A percentile compares a stretch with the other conserved stretches of the same genome.
Evolutionary conservation across 495 filamentous ascomycete species (phyloP).

Genomic region (Oidiodendron maius): DNA sequence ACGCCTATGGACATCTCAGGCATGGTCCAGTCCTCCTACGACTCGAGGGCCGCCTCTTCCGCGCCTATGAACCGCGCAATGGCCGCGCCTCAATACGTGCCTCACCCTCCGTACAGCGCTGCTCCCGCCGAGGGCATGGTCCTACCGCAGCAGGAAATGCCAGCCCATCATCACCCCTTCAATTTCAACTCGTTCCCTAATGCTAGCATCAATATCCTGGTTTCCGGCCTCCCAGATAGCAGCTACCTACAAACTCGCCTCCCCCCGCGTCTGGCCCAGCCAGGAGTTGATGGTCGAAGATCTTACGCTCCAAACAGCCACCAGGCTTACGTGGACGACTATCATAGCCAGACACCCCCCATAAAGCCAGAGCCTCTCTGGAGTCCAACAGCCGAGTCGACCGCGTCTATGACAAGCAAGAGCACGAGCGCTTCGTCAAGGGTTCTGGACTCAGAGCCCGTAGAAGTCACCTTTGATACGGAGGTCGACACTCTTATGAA

Average conservation of each 20-base stretch:
- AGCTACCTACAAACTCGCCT: slow-evolving; percentile 19
- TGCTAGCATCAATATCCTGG: slow-evolving; percentile 2
- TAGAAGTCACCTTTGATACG: slow-evolving; percentile 63
- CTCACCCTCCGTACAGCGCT: slow-evolving; percentile 8
- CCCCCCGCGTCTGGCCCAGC: slow-evolving; percentile 12
- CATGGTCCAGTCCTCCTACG: slow-evolving; percentile 20
- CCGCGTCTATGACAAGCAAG: slow-evolving; percentile 8
- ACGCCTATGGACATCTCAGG: slow-evolving; percentile 23
- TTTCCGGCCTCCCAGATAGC: slow-evolving; percentile 17
- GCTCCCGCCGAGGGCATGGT: slow-evolving; percentile 9
- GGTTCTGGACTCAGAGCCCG: slow-evolving; percentile 20
- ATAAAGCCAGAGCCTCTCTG: slow-evolving; percentile 17
- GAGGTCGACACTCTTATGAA: slow-evolving; percentile 90
- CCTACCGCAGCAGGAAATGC: slow-evolving; percentile 12
- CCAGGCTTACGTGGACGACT: slow-evolving; percentile 17
- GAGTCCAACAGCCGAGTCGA: slow-evolving; percentile 6
- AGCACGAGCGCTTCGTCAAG: slow-evolving; percentile 4
- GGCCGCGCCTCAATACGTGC: slow-evolving; percentile 22
- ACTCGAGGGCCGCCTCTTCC: slow-evolving; percentile 16
- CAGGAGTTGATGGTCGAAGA: slow-evolving; percentile 2
- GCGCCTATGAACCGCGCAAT: slow-evolving; percentile 15
- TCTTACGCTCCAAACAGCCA: slow-evolving; percentile 9
- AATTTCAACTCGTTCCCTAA: slow-evolving; percentile 9
- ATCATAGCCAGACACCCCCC: slow-evolving; percentile 17
- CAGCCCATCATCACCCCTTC: slow-evolving; percentile 21